These are phyloP conservation scores for Phytophthora kernoviae DNA, from an alignment of 352 stramenopile genomes.

Conservation along the genomic window DNA sequence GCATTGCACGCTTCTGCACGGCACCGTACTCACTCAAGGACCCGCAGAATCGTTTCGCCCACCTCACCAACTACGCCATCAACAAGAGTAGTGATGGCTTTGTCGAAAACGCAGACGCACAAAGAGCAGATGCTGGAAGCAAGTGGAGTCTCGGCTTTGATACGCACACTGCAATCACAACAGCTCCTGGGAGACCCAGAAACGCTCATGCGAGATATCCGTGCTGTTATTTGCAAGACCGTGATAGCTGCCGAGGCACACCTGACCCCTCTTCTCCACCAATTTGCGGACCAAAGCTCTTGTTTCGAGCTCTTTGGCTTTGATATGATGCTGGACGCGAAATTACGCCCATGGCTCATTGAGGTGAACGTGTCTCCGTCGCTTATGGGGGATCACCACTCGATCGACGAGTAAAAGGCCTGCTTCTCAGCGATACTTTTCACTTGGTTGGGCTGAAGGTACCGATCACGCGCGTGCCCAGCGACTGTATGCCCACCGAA, in stretches of 20 bases:
- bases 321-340: conserved; percentile 72
- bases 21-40: conserved; percentile 70
- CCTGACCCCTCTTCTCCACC: conserved; percentile 59
- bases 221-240: conserved; percentile 68
- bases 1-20: conserved; percentile 85
- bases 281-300: conserved; percentile 55
- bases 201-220: conserved; percentile 43
- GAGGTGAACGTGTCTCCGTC: conserved; percentile 82
- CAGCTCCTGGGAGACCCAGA: conserved; percentile 41
- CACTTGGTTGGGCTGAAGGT: conserved; percentile 77
- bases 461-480: conserved; percentile 32
- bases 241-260: conserved; percentile 74
- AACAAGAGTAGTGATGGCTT: conserved; percentile 72
- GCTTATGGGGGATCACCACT: conserved; percentile 81
- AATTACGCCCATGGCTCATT: conserved; percentile 67
- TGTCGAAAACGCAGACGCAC: conserved; percentile 57
- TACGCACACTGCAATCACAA: conserved; percentile 42
- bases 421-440: conserved; percentile 83
- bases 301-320: conserved; percentile 84
- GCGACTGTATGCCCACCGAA: conserved; percentile 22
- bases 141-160: conserved; percentile 75
- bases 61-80: conserved; percentile 82
- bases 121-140: conserved; percentile 53
- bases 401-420: conserved; percentile 72
- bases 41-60: conserved; percentile 68